Base-by-base conservation (phyloP, 192 early-diverging fungal species). In the Geranomyces michiganensis region DNA sequence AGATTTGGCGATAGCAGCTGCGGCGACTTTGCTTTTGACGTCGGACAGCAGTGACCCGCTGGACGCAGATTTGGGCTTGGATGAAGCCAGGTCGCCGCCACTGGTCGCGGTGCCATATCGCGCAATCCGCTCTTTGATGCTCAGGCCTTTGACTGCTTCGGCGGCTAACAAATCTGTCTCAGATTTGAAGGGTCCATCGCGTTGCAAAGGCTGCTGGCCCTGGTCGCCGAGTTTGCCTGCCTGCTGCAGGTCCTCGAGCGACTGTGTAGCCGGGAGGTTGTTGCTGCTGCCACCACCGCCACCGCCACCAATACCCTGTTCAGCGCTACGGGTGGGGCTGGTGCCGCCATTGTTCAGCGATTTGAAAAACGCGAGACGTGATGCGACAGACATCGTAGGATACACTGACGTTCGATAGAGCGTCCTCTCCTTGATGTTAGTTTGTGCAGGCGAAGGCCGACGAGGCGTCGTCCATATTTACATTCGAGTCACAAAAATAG, bases 301-400 rank as follows among this genome's bases (percentile, higher is more conserved):
- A 7, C n/a, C 17, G 51, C 24, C 51, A 7, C n/a, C 17, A 17
- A 3, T 53, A 17, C 24, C 51, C n/a, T 26, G 19, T 15, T n/a
- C 6, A 6, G 51, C 51, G 51, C 7, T 53, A 53, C 7, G 51
- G 19, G 51, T 53, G 13, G 47, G 32, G 33, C 32, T 56, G 24
- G 15, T 4, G 56, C 22, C 22, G 68, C 27, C 33, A 21, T 27
- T 43, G 62, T 51, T 71, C 14, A 72, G 49, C 14, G 59, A 48
- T 15, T 21, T 29, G 33, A 72, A 72, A 48, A 64, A 72, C 49
- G 63, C 61, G 29, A 72, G 70, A 31, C 70, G 70, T 19, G 15
- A 31, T 13, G 62, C 62, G 62, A 64, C 62, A 41, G 62, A 64
- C 62, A 64, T 64, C 2, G 26, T 60, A 10, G 36, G 36, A 10